Evolutionary conservation across 352 stramenopile species (phyloP), one percentile per base, ranked within the genome.

Genomic region (Peronosclerospora sorghi): DNA sequence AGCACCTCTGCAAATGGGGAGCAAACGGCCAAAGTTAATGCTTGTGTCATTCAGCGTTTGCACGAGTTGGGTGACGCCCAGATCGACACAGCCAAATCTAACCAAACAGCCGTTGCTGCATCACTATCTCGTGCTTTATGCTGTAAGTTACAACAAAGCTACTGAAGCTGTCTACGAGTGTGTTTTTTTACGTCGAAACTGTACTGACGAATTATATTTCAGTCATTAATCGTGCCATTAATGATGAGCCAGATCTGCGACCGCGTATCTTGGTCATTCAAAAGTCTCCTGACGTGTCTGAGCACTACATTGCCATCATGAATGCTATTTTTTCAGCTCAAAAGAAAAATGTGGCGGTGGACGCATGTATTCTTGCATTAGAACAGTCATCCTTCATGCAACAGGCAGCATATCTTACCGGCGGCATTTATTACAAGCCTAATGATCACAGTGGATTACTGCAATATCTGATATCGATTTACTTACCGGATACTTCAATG

Each of bases 241-340:
- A 68, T 21, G 79, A 92, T 36, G 63, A 91, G 37, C 51, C 64
- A 12, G 76, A 92, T 38, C 41, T 89, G 18, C 73, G 66, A 15
- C 75, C 82, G 18, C 71, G 79, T n/a, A 88, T 94, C 39, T 61
- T 94, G 41, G 67, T 92, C 27, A 54, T 94, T 35, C 79, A 94
- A 41, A 86, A 84, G 43, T 83, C 77, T 10, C 66, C 75, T 2
- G 82, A 94, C 41, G 76, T 90, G 41, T 83, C 82, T 30, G 68
- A 77, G 55, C 79, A 92, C 53, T 94, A 94, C 60, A 94, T 94
- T 38, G 76, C 79, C 9, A 86, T 91, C 58, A 94, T 94, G 82
- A 94, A 94, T 50, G 74, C 65, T 45, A 91, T 91, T 46, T 94
- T 94, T 53, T 91, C 82, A 29, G 82, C 82, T 0, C 79, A 94